These are phyloP conservation scores for Diplosphaera chodatii DNA, from an alignment of 139 green algal species.

Conservation along the genomic window DNA sequence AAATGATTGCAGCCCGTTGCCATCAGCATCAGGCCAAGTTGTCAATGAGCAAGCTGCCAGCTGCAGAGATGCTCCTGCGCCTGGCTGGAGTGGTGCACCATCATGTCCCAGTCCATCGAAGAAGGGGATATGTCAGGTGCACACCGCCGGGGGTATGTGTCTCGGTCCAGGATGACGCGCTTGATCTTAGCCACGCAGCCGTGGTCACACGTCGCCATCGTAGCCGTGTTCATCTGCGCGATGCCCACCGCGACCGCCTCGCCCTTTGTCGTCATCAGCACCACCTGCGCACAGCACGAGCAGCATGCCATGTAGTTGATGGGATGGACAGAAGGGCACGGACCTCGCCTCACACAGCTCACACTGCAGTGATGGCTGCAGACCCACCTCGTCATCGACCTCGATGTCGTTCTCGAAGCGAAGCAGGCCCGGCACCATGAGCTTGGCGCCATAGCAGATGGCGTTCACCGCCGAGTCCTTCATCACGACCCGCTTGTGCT, in stretches of 20 bases:
- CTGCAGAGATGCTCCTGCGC: too few relatives aligned
- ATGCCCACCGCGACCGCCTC: constrained; percentile 94
- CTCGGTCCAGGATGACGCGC: constrained; percentile 97
- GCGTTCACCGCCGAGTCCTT: constrained; percentile 98
- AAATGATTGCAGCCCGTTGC: too few relatives aligned
- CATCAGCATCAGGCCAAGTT: too few relatives aligned
- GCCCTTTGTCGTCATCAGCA: constrained; percentile 99
- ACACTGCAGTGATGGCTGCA: not conserved
- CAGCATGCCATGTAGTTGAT: too few relatives aligned
- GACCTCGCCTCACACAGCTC: too few relatives aligned
- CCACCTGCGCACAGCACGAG: too few relatives aligned
- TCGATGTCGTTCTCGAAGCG: constrained; percentile 84
- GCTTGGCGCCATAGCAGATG: constrained; percentile 98
- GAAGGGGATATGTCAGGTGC: too few relatives aligned
- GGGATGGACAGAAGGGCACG: too few relatives aligned
- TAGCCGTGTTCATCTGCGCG: constrained; percentile 92
- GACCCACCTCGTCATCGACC: constrained; percentile 83
- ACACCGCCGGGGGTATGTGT: constrained; percentile 94
- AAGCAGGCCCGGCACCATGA: constrained; percentile 96
- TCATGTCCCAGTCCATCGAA: too few relatives aligned
- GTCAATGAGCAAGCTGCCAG: too few relatives aligned
- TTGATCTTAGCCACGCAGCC: constrained; percentile 95
- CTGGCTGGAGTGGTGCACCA: too few relatives aligned
- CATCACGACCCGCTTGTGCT: constrained; percentile 93
- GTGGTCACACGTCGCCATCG: constrained; percentile 93